Conservation (phyloP, 2,329 filamentous ascomycete genomes). For the Trichoderma sp. region DNA sequence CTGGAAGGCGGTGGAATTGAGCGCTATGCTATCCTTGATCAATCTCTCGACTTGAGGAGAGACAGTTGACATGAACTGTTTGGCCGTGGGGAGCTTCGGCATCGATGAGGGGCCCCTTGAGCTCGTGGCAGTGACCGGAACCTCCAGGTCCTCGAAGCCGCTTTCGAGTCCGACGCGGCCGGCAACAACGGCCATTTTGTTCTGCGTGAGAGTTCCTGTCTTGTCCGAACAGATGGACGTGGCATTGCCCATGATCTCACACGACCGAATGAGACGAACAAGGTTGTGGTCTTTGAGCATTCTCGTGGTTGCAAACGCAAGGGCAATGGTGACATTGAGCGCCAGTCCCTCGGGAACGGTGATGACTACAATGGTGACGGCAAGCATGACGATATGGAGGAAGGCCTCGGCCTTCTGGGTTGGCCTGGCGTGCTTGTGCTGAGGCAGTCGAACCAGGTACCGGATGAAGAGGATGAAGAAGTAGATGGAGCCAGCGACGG, state of each 20-base stretch:
- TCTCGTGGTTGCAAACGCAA: constrained; percentile 63
- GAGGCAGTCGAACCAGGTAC: constrained; percentile 41
- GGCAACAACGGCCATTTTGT: constrained; percentile 63
- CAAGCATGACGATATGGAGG: constrained; percentile 59
- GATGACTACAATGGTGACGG: constrained; percentile 62
- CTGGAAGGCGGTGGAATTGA: constrained; percentile 59
- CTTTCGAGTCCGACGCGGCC: constrained; percentile 53
- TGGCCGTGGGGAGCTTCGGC: constrained; percentile 36
- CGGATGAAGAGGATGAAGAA: constrained; percentile 48
- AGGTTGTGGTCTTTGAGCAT: constrained; percentile 67
- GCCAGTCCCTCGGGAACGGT: constrained; percentile 63
- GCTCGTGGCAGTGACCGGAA: constrained; percentile 27
- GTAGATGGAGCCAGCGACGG: constrained; percentile 46
- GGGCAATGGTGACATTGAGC: constrained; percentile 61
- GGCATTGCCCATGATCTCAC: constrained; percentile 66
- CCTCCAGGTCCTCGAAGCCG: constrained; percentile 43
- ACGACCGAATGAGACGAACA: constrained; percentile 60
- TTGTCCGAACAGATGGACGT: constrained; percentile 68
- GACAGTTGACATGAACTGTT: constrained; percentile 38
- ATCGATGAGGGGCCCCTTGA: constrained; percentile 21
- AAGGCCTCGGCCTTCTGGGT: constrained; percentile 59
- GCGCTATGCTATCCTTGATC: constrained; percentile 46
- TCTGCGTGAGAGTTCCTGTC: constrained; percentile 66
- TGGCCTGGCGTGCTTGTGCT: constrained; percentile 44
- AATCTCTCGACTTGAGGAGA: constrained; percentile 42